Evolutionary conservation across 2,329 filamentous ascomycete genomes (phyloP).

Genomic region (Apiospora sp.): DNA sequence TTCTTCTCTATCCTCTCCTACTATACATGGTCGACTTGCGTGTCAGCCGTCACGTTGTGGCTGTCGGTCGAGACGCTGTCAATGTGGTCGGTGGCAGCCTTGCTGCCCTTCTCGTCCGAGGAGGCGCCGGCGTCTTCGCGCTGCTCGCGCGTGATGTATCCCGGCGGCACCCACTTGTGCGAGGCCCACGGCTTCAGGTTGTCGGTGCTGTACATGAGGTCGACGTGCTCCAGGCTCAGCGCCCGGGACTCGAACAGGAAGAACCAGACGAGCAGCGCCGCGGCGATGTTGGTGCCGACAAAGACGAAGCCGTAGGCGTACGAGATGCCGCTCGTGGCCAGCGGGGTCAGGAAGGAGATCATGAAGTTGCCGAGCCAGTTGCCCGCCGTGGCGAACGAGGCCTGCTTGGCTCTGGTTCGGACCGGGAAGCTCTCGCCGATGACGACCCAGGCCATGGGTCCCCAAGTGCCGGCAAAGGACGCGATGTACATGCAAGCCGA

Average conservation of each 20-base stretch:
- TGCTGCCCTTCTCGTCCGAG: constrained; percentile 3
- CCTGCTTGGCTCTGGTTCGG: constrained; percentile 61
- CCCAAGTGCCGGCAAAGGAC: constrained; percentile 75
- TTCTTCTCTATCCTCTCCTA: neutral
- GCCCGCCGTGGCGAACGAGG: constrained; percentile 60
- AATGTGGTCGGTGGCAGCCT: constrained; percentile 10
- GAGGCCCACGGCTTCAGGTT: constrained; percentile 69
- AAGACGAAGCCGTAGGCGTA: constrained; percentile 74
- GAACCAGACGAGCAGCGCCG: constrained; percentile 69
- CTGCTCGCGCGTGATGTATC: constrained; percentile 51
- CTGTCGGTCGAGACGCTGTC: constrained; percentile 18
- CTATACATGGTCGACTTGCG: constrained; percentile 12
- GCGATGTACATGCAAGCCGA: constrained; percentile 79
- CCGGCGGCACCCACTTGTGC: constrained; percentile 57
- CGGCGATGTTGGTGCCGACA: constrained; percentile 66
- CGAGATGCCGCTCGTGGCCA: constrained; percentile 67
- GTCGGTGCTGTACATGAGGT: constrained; percentile 71
- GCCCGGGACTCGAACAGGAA: constrained; percentile 73
- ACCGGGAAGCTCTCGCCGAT: constrained; percentile 72
- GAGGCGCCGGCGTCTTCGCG: constrained; percentile 12
- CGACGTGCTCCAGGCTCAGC: constrained; percentile 74
- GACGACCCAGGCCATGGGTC: constrained; percentile 73
- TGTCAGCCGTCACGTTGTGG: neutral
- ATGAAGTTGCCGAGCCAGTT: constrained; percentile 73
- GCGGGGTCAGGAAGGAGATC: constrained; percentile 72